These are phyloP conservation scores for Podaxis sp. DNA, from an alignment of 768 basidiomycete genomes.

Conservation along the genomic window DNA sequence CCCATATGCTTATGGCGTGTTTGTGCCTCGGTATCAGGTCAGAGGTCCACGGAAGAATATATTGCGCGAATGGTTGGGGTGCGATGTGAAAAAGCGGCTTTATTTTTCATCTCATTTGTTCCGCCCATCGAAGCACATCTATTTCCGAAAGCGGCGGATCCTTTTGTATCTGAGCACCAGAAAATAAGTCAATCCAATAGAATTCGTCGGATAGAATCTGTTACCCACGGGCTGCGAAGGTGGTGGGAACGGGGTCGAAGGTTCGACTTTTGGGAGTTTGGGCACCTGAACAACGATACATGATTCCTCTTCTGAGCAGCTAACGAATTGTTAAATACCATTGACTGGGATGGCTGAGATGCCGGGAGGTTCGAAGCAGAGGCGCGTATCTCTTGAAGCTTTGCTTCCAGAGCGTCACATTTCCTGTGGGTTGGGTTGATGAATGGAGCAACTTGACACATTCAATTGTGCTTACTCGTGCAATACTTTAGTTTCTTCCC, in stretches of 20 bases:
- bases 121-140: conserved; percentile 18
- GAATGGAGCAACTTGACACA: background rate
- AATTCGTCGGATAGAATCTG: background rate
- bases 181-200: background rate
- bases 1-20: too few relatives aligned
- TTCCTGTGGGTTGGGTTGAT: conserved; percentile 37
- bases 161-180: conserved; percentile 19
- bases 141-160: conserved; percentile 7
- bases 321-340: background rate
- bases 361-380: conserved; percentile 17
- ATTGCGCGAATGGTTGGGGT: background rate
- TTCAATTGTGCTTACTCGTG: conserved; percentile 50
- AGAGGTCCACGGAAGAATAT: too few relatives aligned
- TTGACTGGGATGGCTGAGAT: background rate
- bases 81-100: background rate
- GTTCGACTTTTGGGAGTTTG: background rate
- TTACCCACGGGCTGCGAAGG: background rate
- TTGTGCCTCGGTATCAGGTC: too few relatives aligned
- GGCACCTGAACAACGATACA: background rate
- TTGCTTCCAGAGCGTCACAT: conserved; percentile 66
- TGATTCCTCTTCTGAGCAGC: too few relatives aligned
- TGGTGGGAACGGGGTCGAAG: background rate
- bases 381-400: conserved; percentile 51
- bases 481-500: conserved; percentile 64
- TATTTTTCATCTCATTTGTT: conserved; percentile 19